These are phyloP conservation scores for Talaromyces sp. DNA, from an alignment of 2,329 filamentous ascomycete genomes.

Conservation along the genomic window DNA sequence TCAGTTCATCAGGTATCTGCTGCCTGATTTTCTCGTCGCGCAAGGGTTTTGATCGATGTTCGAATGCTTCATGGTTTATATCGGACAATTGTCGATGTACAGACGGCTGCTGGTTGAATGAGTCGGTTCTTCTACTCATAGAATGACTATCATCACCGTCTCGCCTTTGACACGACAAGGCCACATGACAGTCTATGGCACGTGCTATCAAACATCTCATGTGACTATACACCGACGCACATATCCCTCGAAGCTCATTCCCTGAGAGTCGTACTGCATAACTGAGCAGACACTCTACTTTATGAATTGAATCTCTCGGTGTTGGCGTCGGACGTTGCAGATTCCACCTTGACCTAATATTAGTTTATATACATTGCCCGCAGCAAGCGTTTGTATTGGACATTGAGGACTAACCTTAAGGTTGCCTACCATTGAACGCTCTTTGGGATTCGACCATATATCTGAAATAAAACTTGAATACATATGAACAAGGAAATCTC, in stretches of 20 bases:
- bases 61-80: background rate
- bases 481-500: no score
- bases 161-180: background rate
- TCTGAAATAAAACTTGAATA: no score
- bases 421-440: background rate
- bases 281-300: background rate
- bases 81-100: background rate
- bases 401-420: background rate
- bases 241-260: background rate
- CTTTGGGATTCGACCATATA: background rate
- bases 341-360: background rate
- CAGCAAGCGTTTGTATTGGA: background rate
- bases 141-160: background rate
- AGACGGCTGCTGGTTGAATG: background rate
- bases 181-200: background rate
- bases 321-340: background rate
- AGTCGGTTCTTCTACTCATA: background rate
- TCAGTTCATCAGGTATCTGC: background rate
- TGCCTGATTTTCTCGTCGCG: background rate
- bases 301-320: background rate
- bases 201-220: background rate
- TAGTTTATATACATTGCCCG: background rate
- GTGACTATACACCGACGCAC: background rate
- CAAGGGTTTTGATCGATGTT: background rate
- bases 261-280: background rate